phyloP scores from a whole-genome alignment of 2,329 filamentous ascomycete genomes.

The Ophiostoma ulmi region DNA sequence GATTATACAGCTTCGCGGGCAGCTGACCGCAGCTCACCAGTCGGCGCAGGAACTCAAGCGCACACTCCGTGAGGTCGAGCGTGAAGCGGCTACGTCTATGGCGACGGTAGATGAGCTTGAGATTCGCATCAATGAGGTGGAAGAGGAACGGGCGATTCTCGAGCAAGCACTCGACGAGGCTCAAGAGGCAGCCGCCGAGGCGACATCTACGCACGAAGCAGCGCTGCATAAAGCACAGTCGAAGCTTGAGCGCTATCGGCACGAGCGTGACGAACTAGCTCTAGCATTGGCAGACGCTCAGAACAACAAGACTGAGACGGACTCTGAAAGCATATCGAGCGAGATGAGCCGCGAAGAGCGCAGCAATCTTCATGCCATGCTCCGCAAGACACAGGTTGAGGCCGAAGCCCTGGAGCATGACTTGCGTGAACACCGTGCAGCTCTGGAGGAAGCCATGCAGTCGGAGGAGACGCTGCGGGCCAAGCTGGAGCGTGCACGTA shows the following conservation, averaged over 20 bases:
- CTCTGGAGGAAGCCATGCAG: slow-evolving; percentile 52
- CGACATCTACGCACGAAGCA: slow-evolving; percentile 41
- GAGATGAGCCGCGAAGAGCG: slow-evolving; percentile 50
- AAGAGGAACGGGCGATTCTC: slow-evolving; percentile 54
- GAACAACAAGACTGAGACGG: slow-evolving; percentile 26
- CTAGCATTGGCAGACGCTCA: slow-evolving; percentile 34
- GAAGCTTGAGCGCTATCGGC: slow-evolving; percentile 48
- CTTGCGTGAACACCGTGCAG: slow-evolving; percentile 62
- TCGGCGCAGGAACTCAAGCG: slow-evolving; percentile 51
- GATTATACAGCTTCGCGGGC: slow-evolving; percentile 53
- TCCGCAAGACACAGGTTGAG: slow-evolving; percentile 59
- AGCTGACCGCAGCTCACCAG: slow-evolving; percentile 57
- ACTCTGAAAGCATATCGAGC: slow-evolving; percentile 26
- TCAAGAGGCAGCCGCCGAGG: slow-evolving; percentile 48
- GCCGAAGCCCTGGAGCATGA: slow-evolving; percentile 67
- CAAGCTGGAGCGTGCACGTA: slow-evolving; percentile 65
- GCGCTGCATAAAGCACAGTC: slow-evolving; percentile 42
- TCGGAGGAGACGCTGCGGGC: slow-evolving; percentile 57
- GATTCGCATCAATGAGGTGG: slow-evolving; percentile 50
- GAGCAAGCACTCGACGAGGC: slow-evolving; percentile 56
- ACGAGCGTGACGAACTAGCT: slow-evolving; percentile 42
- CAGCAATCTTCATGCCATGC: slow-evolving; percentile 54
- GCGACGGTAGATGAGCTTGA: slow-evolving; percentile 43
- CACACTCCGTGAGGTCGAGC: slow-evolving; percentile 48
- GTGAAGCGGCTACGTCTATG: slow-evolving; percentile 39